phyloP scores from a whole-genome alignment of 768 basidiomycete species.

The Trametes gibbosa region DNA sequence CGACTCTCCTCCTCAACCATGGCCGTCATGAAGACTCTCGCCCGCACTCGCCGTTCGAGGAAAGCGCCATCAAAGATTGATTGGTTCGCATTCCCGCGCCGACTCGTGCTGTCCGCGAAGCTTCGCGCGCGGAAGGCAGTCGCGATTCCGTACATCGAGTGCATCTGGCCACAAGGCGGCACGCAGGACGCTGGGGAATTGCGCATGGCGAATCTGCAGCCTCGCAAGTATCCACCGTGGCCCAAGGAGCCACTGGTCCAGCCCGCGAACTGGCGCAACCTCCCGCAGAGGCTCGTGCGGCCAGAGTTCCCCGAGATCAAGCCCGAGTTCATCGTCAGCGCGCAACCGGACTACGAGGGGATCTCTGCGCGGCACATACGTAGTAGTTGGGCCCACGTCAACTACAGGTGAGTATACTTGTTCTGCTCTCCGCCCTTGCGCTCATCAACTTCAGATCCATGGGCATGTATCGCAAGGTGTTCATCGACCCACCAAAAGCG shows the following conservation, averaged over 20 bases:
- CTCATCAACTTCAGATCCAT: background rate
- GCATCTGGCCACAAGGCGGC: background rate
- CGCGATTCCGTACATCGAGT: background rate
- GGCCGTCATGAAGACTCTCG: background rate
- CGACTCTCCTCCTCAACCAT: background rate
- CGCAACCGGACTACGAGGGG: constrained; percentile 3
- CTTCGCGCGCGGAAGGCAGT: constrained; percentile 1
- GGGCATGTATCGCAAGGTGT: constrained; percentile 13
- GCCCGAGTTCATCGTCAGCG: background rate
- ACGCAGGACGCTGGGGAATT: background rate
- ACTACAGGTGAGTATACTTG: background rate
- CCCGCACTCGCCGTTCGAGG: background rate
- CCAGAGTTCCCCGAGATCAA: background rate
- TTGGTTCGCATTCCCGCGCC: background rate
- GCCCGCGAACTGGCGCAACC: background rate
- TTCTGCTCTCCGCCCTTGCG: background rate
- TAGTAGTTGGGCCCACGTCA: constrained; percentile 1
- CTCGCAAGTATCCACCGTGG: background rate
- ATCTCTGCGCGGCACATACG: background rate
- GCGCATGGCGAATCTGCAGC: background rate
- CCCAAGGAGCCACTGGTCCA: background rate
- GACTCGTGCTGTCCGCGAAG: constrained; percentile 7
- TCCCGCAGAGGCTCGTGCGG: background rate
- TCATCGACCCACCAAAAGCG: constrained; percentile 16
- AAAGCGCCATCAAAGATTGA: background rate